Evolutionary conservation across 306 rosid genomes (phyloP).

Genomic region (Quercus suber): DNA sequence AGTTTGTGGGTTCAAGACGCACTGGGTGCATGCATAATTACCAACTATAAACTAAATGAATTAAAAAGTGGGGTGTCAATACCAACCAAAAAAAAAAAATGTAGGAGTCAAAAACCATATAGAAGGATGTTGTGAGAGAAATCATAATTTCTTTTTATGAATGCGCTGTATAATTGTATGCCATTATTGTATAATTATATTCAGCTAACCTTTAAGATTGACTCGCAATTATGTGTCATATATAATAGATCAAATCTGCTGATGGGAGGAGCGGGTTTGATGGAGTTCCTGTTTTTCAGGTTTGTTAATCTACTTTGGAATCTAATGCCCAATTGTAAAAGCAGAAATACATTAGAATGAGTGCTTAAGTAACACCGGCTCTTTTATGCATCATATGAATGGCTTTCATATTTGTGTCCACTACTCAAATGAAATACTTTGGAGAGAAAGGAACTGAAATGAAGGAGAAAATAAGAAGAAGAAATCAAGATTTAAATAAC

Average conservation of each 20-base stretch:
- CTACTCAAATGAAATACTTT: neutral
- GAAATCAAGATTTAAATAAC: neutral
- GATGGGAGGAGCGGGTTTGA: slow-evolving; percentile 61
- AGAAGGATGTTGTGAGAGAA: slow-evolving; percentile 2
- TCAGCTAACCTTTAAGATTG: slow-evolving; percentile 16
- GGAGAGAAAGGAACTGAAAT: neutral
- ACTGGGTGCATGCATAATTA: too few species aligned
- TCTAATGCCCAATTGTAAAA: slow-evolving; percentile 1
- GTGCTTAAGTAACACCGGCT: neutral
- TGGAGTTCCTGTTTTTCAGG: slow-evolving; percentile 98
- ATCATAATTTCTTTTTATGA: slow-evolving; percentile 8
- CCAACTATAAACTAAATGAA: neutral
- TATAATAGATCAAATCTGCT: slow-evolving; percentile 61
- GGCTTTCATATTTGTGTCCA: neutral
- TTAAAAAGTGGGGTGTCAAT: neutral
- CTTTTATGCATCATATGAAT: neutral
- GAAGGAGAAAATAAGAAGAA: neutral
- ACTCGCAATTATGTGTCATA: slow-evolving; percentile 14
- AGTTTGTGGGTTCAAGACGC: too few species aligned
- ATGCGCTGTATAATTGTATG: neutral
- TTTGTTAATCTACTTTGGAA: slow-evolving; percentile 33
- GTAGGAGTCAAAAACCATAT: neutral
- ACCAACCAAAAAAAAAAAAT: neutral
- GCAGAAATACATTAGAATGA: neutral
- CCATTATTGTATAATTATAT: neutral